These are phyloP conservation scores for Coemansia sp. DNA, from an alignment of 192 early-diverging fungal species.

Conservation along the genomic window DNA sequence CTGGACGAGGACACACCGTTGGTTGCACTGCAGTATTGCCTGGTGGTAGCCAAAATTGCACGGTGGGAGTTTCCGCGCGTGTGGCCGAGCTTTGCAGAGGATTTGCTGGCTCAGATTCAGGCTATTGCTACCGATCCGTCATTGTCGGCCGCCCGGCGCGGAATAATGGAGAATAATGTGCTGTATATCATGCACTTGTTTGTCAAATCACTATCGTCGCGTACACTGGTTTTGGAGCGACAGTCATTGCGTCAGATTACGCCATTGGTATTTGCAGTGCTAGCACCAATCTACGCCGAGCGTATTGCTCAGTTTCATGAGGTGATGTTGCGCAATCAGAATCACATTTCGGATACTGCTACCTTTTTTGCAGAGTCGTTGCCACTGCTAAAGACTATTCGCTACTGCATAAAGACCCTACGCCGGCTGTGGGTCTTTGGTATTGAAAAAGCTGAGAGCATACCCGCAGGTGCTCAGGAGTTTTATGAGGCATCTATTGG, in stretches of 20 bases:
- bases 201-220: conserved; percentile 72
- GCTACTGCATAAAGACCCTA: conserved; percentile 71
- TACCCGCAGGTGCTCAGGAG: conserved; percentile 13
- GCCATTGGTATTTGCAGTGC: conserved; percentile 68
- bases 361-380: conserved; percentile 32
- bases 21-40: conserved; percentile 74
- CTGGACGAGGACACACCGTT: conserved; percentile 71
- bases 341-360: not conserved
- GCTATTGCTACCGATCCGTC: conserved; percentile 14
- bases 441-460: conserved; percentile 53
- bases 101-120: conserved; percentile 17
- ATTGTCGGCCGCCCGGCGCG: conserved; percentile 16
- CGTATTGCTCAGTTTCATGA: conserved; percentile 60
- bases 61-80: conserved; percentile 84
- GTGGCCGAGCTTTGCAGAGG: conserved; percentile 64
- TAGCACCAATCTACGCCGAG: conserved; percentile 65
- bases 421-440: conserved; percentile 80
- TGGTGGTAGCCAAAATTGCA: conserved; percentile 79
- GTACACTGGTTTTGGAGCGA: conserved; percentile 63
- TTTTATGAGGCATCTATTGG: conserved; percentile 30
- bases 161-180: conserved; percentile 64
- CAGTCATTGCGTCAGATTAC: conserved; percentile 61
- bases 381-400: conserved; percentile 59
- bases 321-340: conserved; percentile 11
- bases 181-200: conserved; percentile 75